A percentile compares a stretch with the other conserved stretches of the same genome.
These are phyloP conservation scores for Graphium sp. DNA, from an alignment of 2,329 filamentous ascomycete genomes.

Conservation along the genomic window DNA sequence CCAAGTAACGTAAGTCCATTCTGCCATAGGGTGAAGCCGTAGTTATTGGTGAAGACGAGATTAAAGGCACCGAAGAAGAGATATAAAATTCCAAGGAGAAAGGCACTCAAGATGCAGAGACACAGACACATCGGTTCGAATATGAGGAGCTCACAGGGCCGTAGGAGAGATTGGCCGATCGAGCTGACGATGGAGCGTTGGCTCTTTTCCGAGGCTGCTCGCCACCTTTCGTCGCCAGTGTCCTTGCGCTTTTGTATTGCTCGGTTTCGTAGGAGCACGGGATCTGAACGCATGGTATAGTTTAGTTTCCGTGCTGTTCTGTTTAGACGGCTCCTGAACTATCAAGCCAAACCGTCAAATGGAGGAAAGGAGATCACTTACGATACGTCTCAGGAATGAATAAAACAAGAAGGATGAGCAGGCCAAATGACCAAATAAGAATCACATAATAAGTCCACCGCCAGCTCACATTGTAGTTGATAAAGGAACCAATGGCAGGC, in stretches of 20 bases:
- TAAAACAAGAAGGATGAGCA: slow-evolving; percentile 47
- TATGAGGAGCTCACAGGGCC: slow-evolving; percentile 65
- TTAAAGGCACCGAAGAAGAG: slow-evolving; percentile 84
- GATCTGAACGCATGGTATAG: slow-evolving; percentile 21
- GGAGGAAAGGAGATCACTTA: slow-evolving; percentile 14
- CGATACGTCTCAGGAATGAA: slow-evolving; percentile 80
- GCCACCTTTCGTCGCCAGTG: slow-evolving; percentile 63
- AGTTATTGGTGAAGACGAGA: slow-evolving; percentile 57
- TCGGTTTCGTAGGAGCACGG: slow-evolving; percentile 55
- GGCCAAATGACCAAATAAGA: slow-evolving; percentile 59
- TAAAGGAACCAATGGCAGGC: slow-evolving; percentile 57
- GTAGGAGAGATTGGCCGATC: slow-evolving; percentile 38
- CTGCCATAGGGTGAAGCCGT: slow-evolving; percentile 66
- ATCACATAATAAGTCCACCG: slow-evolving; percentile 74
- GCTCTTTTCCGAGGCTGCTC: slow-evolving; percentile 59
- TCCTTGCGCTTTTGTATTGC: slow-evolving; percentile 52
- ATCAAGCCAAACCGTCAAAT: background rate
- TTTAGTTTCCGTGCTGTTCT: background rate
- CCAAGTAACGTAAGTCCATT: slow-evolving; percentile 64
- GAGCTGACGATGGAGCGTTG: slow-evolving; percentile 49
- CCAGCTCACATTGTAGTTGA: slow-evolving; percentile 61
- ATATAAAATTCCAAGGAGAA: slow-evolving; percentile 77
- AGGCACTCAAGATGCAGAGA: slow-evolving; percentile 66
- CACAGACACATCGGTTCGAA: slow-evolving; percentile 75
- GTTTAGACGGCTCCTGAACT: background rate